phyloP scores from a whole-genome alignment of 106 monocot genomes.

The Acorus calamus region DNA sequence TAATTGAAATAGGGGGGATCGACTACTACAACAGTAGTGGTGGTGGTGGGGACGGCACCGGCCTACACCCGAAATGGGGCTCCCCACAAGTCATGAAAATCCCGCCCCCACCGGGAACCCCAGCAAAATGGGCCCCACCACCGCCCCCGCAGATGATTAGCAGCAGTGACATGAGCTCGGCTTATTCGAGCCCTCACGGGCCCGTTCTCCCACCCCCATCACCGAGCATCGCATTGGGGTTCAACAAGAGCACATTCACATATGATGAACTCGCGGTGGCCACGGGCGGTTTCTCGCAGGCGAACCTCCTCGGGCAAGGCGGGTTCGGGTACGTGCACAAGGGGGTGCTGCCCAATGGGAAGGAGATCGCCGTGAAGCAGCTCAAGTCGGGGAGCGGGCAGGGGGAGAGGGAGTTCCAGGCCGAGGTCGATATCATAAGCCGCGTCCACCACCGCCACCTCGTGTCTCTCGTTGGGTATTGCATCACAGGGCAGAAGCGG shows the following conservation, averaged over 20 bases:
- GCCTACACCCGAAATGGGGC: constrained; percentile 24
- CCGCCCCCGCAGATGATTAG: constrained; percentile 12
- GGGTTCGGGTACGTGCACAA: constrained; percentile 84
- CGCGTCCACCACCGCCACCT: constrained; percentile 85
- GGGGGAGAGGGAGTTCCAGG: constrained; percentile 86
- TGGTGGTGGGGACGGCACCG: constrained; percentile 19
- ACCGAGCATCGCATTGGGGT: constrained; percentile 29
- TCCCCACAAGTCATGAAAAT: constrained; percentile 12
- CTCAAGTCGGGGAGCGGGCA: constrained; percentile 69
- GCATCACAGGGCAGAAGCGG: constrained; percentile 50
- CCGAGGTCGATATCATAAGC: constrained; percentile 90
- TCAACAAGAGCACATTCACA: constrained; percentile 66
- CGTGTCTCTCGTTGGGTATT: constrained; percentile 82
- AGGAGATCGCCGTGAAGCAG: constrained; percentile 76
- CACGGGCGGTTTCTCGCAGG: constrained; percentile 43
- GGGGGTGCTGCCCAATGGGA: constrained; percentile 62
- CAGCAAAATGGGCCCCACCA: constrained; percentile 21
- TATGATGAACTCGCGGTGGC: constrained; percentile 72
- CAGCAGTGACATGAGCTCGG: constrained; percentile 32
- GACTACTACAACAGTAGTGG: constrained; percentile 1
- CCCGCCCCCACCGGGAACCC: constrained; percentile 23
- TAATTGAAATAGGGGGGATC: neutral
- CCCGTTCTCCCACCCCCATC: constrained; percentile 33
- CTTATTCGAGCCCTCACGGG: constrained; percentile 47
- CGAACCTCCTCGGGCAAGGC: constrained; percentile 71